Evolutionary conservation across 495 filamentous ascomycete species (phyloP), one percentile per base, ranked within the genome.

Genomic region (Staphylotrichum tortipilum): DNA sequence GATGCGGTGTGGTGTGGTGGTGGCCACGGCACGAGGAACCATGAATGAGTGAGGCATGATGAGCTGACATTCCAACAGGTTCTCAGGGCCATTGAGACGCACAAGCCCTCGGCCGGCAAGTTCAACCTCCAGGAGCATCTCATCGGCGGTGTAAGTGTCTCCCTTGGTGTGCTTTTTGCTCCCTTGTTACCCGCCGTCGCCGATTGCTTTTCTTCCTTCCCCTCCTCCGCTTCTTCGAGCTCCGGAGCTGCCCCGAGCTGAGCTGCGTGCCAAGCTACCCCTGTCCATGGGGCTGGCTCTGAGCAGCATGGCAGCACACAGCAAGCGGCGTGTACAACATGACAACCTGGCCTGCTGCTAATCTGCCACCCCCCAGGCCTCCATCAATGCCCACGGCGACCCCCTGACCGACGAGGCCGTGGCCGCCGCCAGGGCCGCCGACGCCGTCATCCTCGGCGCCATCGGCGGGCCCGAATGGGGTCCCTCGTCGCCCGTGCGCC

Each of bases 401-500:
- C 82, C 92, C 15, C 74, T 97, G 47, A 92, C 91, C 35, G 86
- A 90, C 51, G 79, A 83, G 55, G 89, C 92, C 53, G 83, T 98
- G 54, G 67, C 68, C 8, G 91, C 89, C 11, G 91, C 90, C 53
- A 94, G 94, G 72, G 72, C 78, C 37, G 90, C 94, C 44, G 89
- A 97, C 65, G 92, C 91, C 28, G 83, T 97, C 46, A 78, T 98
- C 48, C 80, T 98, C 28, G 92, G 92, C 47, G 92, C 92, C 51
- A 94, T 98, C 60, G 92, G 92, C 57, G 92, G 92, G 34, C 92
- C 92, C 48, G 83, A 98, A 91, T 98, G 94, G 88, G 92, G 92
- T 48, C 58, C 64, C 22, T 89, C 86, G 4, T 87, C 88, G 54
- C 64, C 78, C 44, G 85, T 97, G 50, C 86, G 92, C 41, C 92